These are phyloP conservation scores for Amanita inopinata DNA, from an alignment of 768 basidiomycete genomes.

Conservation along the genomic window DNA sequence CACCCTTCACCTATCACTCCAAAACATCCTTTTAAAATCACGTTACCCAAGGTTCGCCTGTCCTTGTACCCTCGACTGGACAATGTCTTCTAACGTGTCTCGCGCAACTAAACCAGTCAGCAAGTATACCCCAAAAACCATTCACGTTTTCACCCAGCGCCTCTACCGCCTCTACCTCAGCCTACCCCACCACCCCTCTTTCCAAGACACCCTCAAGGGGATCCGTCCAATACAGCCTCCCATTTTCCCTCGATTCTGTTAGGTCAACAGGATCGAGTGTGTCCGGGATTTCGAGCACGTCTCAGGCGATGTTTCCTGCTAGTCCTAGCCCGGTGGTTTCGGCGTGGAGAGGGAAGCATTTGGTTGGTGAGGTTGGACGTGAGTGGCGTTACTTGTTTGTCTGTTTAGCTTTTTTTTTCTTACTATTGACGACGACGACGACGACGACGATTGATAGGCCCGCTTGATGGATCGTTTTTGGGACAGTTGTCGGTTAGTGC, in stretches of 20 bases:
- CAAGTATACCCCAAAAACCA: conserved; percentile 32
- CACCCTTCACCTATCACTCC: neutral
- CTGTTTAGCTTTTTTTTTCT: neutral
- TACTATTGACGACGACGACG: no score
- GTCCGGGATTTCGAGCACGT: conserved; percentile 24
- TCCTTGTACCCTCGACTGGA: neutral
- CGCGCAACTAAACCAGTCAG: conserved; percentile 20
- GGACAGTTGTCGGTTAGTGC: conserved; percentile 14
- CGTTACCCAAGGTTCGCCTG: neutral
- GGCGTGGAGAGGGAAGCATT: conserved; percentile 33
- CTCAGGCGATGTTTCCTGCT: conserved; percentile 21
- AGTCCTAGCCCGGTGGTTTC: conserved; percentile 34
- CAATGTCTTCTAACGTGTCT: neutral
- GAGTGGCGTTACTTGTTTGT: conserved; percentile 12
- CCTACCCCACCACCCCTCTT: conserved; percentile 26
- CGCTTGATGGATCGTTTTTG: conserved; percentile 33
- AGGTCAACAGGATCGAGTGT: conserved; percentile 8
- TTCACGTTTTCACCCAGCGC: conserved; percentile 30
- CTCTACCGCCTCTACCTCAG: conserved; percentile 10
- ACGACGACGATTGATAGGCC: no score
- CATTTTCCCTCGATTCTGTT: neutral
- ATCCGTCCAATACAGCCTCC: conserved; percentile 23
- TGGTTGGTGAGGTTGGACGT: conserved; percentile 28
- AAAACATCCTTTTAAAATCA: neutral
- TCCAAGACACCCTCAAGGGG: conserved; percentile 29